Base-by-base conservation (phyloP, 1,284 basidiomycete genomes). In the Trichosporon sp. region DNA sequence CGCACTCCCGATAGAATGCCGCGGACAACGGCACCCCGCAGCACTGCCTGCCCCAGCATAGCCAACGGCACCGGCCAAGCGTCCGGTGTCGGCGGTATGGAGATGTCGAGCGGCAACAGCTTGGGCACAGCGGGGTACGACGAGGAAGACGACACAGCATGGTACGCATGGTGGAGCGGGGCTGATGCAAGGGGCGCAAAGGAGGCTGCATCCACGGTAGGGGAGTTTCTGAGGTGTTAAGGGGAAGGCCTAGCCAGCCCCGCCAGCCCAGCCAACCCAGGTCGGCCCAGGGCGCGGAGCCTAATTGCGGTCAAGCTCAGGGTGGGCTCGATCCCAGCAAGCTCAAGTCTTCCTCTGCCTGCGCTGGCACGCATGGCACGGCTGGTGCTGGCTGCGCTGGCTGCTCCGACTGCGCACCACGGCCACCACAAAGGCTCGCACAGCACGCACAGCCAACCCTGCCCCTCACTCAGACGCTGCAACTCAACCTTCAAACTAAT, bases 251-350 rank as follows among this genome's bases (percentile, higher is more conserved):
- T 11, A 40, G 38, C 38, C 4, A 4, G 37, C 10, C 37, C 5
- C 5, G 37, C 37, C 7, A 38, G 37, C 37, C 37, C 37, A 38
- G 37, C 37, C 26, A 26, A 2, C 26, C 26, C 26, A 26, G 26
- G 26, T 40, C 38, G 8, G 11, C 38, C 38, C 4, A 26, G 51
- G 51, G 51, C 19, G 51, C 51, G 51, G 51, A 54, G 51, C 21
- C 51, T 54, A 54, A 54, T 54, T 54, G 51, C 19, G 21, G 51
- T 19, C 51, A 21, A 26, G 51, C 51, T 54, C 19, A 54, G 51
- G 43, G 43, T 46, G 43, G 43, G 43, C 43, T 11, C 43, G 43
- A n/a, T 46, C 43, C 16, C 43, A 46, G 5, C 43, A 19, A 54
- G 19, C 35, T 10, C 35, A 37, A 10, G 37, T 26, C 37, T 10